These are phyloP conservation scores for Talaromyces sp. DNA, from an alignment of 2,329 filamentous ascomycete species.

Conservation along the genomic window DNA sequence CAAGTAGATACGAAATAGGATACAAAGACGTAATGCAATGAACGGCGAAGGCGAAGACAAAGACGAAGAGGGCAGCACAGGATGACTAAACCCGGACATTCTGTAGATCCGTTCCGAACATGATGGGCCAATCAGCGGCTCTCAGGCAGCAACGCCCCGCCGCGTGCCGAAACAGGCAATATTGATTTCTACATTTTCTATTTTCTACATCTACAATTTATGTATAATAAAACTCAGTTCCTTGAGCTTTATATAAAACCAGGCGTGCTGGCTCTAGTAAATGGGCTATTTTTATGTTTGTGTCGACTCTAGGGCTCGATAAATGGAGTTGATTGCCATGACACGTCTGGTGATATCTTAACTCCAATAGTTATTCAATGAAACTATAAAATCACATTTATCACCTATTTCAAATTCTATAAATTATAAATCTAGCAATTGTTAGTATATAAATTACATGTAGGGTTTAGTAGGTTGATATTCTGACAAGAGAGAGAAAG, in stretches of 20 bases:
- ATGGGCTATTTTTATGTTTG: too few relatives aligned
- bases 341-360: too few relatives aligned
- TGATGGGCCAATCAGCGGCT: neutral
- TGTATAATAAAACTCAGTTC: neutral
- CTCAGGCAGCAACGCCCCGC: neutral
- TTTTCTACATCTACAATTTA: too few relatives aligned
- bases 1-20: neutral
- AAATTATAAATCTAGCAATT: too few relatives aligned
- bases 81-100: neutral
- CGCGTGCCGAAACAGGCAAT: neutral
- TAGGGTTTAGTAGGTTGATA: neutral
- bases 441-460: too few relatives aligned
- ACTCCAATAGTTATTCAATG: too few relatives aligned
- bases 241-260: neutral
- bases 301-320: too few relatives aligned
- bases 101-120: neutral
- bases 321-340: too few relatives aligned
- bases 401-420: too few relatives aligned
- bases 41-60: neutral
- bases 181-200: neutral
- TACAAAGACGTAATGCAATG: neutral
- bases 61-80: neutral
- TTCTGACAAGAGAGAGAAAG: neutral
- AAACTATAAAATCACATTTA: too few relatives aligned
- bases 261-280: too few relatives aligned